A percentile compares a stretch with the other conserved stretches of the same genome.
phyloP scores from a whole-genome alignment of 495 filamentous ascomycete genomes.

The Penicillium cosmopolitanum region DNA sequence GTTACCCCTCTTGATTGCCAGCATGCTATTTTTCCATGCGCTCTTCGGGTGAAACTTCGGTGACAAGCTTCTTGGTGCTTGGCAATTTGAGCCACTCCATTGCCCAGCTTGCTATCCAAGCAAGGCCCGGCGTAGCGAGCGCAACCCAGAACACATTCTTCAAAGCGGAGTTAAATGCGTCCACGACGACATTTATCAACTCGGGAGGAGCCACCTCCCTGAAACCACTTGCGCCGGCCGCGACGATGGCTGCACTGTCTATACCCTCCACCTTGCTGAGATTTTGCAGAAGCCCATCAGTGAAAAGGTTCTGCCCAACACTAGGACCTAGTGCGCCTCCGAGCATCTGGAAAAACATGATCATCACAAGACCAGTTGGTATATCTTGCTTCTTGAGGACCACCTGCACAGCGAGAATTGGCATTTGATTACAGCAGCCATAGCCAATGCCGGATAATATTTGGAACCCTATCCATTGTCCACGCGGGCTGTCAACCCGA shows the following conservation, averaged over 20 bases:
- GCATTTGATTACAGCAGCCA: constrained; percentile 32
- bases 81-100: constrained; percentile 11
- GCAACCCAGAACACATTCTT: constrained; percentile 16
- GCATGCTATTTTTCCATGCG: background rate
- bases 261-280: constrained; percentile 11
- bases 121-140: constrained; percentile 15
- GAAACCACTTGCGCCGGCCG: constrained; percentile 15
- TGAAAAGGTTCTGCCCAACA: constrained; percentile 54
- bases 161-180: constrained; percentile 11
- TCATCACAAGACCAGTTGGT: constrained; percentile 39
- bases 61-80: background rate
- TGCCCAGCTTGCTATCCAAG: constrained; percentile 10
- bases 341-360: constrained; percentile 47
- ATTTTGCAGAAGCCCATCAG: constrained; percentile 11
- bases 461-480: constrained; percentile 47
- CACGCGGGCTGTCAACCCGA: constrained; percentile 41
- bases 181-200: background rate
- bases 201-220: constrained; percentile 9
- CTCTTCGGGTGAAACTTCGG: background rate
- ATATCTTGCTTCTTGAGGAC: constrained; percentile 27
- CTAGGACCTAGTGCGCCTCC: constrained; percentile 62
- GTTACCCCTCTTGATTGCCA: too few relatives aligned
- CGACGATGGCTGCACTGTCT: constrained; percentile 2
- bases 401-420: constrained; percentile 39
- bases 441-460: constrained; percentile 34